phyloP scores from a whole-genome alignment of 176 grass and related monocot species.

The Thinopyrum elongatum region DNA sequence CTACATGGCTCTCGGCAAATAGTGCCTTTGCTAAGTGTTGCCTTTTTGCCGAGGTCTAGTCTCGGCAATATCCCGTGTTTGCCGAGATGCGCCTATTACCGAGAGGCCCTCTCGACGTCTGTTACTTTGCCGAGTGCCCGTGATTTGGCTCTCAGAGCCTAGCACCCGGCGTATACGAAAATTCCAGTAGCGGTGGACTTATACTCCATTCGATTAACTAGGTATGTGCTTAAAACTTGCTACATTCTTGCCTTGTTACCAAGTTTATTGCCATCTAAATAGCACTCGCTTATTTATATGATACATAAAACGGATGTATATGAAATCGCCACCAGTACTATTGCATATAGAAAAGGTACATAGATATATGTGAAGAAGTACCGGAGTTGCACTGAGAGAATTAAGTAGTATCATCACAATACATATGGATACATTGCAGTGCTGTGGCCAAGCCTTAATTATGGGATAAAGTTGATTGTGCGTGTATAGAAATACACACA shows the following conservation, averaged over 20 bases:
- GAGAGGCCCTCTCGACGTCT: too few species aligned
- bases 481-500: background rate
- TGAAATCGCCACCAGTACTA: background rate
- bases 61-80: too few species aligned
- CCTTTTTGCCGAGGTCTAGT: too few species aligned
- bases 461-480: conserved; percentile 12
- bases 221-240: background rate
- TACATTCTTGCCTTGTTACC: background rate
- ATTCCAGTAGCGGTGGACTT: too few species aligned
- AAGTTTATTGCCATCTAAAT: background rate
- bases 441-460: conserved; percentile 2
- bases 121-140: too few species aligned
- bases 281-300: background rate
- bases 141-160: too few species aligned
- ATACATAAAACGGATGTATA: background rate
- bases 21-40: too few species aligned
- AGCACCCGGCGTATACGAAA: too few species aligned
- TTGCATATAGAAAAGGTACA: background rate
- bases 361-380: background rate
- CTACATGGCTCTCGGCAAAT: too few species aligned
- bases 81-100: too few species aligned
- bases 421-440: conserved; percentile 21
- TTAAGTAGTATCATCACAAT: background rate
- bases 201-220: background rate
- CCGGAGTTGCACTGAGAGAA: background rate